These are phyloP conservation scores for Bimuria novae-zelandiae DNA, from an alignment of 2,329 filamentous ascomycete species.

Conservation along the genomic window DNA sequence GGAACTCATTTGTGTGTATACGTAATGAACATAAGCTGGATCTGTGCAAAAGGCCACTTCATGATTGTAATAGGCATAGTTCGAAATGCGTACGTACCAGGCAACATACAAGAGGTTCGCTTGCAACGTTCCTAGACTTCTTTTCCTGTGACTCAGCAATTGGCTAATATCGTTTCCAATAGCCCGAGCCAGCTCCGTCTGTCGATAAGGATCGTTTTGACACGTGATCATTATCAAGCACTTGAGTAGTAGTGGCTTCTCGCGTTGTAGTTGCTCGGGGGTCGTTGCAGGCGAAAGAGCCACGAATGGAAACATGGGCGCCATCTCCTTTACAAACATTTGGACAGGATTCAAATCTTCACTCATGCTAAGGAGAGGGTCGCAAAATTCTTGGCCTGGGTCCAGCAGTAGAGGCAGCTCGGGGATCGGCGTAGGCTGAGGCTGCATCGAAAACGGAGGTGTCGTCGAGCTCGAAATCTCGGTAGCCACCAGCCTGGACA, in stretches of 20 bases:
- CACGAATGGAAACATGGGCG: constrained; percentile 14
- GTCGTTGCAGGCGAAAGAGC: neutral
- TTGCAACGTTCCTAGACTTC: constrained; percentile 8
- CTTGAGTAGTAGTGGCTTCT: constrained; percentile 12
- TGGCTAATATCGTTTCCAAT: constrained; percentile 10
- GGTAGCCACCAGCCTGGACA: constrained; percentile 2
- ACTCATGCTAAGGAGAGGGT: neutral
- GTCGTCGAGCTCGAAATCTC: neutral
- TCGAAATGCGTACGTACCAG: constrained; percentile 7
- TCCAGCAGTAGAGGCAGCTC: neutral
- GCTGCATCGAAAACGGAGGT: neutral
- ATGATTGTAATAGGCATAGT: neutral
- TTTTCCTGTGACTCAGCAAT: constrained; percentile 6
- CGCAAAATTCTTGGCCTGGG: neutral
- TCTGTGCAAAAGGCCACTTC: neutral
- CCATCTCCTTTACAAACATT: constrained; percentile 7
- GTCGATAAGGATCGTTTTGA: constrained; percentile 4
- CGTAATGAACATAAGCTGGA: too few relatives aligned
- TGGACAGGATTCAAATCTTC: constrained; percentile 3
- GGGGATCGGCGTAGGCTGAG: neutral
- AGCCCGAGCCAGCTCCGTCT: constrained; percentile 5
- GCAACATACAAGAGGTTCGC: constrained; percentile 9
- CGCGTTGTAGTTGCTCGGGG: neutral
- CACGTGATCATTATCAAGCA: constrained; percentile 12
- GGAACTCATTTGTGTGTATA: too few relatives aligned